Evolutionary conservation across 2,329 filamentous ascomycete genomes (phyloP), one percentile per base, ranked within the genome.

Genomic region (Fusarium protoensiforme): DNA sequence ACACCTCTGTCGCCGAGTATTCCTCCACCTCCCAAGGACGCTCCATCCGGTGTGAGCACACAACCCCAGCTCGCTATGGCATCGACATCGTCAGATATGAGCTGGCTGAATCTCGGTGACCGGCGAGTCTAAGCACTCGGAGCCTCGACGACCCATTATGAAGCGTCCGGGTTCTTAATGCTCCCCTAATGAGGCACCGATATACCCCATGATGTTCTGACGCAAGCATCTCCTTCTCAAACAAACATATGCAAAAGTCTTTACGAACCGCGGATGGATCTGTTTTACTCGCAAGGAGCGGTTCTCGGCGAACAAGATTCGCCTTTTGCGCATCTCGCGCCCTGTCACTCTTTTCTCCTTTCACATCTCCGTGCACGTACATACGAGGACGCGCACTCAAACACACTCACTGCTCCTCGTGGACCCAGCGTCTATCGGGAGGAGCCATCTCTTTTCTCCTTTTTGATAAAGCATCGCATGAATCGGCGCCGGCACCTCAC

Each of bases 41-140:
- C 80, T 20, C 76, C 79, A 41, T 77, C 79, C 8, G 82, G 81
- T 48, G 79, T 86, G 65, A 87, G 84, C 78, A 82, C 81, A 60
- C 86, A 88, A 73, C 86, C 87, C 20, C 87, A 88, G 75, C 83
- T 89, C 33, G 81, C 83, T 24, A 86, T 83, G 81, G 85, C 88
- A 56, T 80, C 85, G 29, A 84, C 84, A 8, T 86, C 87, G 14
- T 87, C 87, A 59, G 93, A 95, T 80, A 93, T 95, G 92, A 94
- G 92, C 82, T 95, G 93, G 93, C 83, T 95, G 72, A 94, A 95
- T 78, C 85, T 95, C 20, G 91, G 90, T 54, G 88, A 88, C 39
- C 78, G 80, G 46, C 79, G 77, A 68, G 68, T 75, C 60, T 80
- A 68, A 69, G 60, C 62, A 63, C 60, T 57, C 63, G 46, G 60